These are phyloP conservation scores for Ogataea populi-albae DNA, from an alignment of 805 yeast genomes.

Conservation along the genomic window DNA sequence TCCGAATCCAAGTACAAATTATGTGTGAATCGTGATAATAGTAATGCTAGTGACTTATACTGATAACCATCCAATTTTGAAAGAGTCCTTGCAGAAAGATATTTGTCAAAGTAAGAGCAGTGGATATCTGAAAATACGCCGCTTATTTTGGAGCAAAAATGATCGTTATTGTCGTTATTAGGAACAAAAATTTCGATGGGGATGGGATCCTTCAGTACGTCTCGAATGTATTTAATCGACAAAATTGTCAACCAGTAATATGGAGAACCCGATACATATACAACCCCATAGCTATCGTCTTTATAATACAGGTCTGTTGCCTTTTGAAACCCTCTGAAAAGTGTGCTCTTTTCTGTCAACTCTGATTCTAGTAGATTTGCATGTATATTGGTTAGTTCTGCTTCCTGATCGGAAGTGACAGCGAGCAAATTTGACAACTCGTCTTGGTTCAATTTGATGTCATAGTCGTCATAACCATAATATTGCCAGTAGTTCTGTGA, in stretches of 20 bases:
- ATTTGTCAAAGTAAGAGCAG: conserved; percentile 43
- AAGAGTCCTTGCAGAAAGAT: conserved; percentile 24
- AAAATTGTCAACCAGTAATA: conserved; percentile 31
- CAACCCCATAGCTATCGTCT: conserved; percentile 24
- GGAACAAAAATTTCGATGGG: conserved; percentile 54
- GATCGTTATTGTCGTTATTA: conserved; percentile 38
- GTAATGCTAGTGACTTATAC: conserved; percentile 47
- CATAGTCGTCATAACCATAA: conserved; percentile 30
- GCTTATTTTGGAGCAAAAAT: conserved; percentile 41
- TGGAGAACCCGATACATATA: conserved; percentile 30
- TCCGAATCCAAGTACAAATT: conserved; percentile 49
- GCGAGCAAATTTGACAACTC: conserved; percentile 22
- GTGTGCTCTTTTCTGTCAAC: conserved; percentile 13
- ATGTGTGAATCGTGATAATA: conserved; percentile 45
- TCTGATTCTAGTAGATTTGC: conserved; percentile 15
- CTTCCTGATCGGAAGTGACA: conserved; percentile 23
- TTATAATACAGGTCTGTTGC: conserved; percentile 11
- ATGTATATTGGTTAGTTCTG: conserved; percentile 25
- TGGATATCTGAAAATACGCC: conserved; percentile 37
- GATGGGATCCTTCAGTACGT: conserved; percentile 23
- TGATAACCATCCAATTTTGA: conserved; percentile 39
- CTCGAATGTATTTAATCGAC: conserved; percentile 31
- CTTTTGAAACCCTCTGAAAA: conserved; percentile 14
- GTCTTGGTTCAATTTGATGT: conserved; percentile 18
- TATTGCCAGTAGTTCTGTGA: conserved; percentile 30